These are phyloP conservation scores for Rutstroemia sp. DNA, from an alignment of 2,329 filamentous ascomycete species.

Conservation along the genomic window DNA sequence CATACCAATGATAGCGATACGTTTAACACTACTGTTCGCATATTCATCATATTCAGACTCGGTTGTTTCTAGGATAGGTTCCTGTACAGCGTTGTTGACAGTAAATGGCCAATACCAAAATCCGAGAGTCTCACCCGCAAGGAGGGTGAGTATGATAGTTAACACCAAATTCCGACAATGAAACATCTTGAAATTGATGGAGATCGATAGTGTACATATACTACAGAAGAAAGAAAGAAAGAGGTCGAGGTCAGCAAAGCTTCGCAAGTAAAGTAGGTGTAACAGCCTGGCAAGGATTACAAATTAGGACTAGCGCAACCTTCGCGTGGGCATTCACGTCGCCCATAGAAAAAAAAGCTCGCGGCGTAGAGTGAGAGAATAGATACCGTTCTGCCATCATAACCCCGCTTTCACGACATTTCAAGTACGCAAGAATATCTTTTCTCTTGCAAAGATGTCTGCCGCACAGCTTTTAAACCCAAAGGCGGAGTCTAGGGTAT, in stretches of 20 bases:
- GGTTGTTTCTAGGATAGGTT: constrained; percentile 2
- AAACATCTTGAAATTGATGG: constrained; percentile 18
- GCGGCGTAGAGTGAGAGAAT: constrained; percentile 6
- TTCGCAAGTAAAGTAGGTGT: not conserved
- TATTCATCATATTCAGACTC: constrained; percentile 12
- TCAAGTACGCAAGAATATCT: constrained; percentile 10
- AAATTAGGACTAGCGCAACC: constrained; percentile 4
- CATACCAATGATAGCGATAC: constrained; percentile 31
- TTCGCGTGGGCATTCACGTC: constrained; percentile 10
- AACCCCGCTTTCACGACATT: constrained; percentile 2
- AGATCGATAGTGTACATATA: not conserved
- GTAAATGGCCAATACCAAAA: constrained; percentile 28
- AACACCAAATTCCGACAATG: constrained; percentile 19
- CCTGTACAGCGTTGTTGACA: constrained; percentile 3
- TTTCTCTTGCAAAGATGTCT: constrained; percentile 57
- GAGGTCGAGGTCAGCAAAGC: not conserved
- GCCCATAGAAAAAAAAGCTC: constrained; percentile 8
- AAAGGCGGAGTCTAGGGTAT: constrained; percentile 93
- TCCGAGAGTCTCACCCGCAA: constrained; percentile 20
- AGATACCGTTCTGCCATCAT: not conserved
- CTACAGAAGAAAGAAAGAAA: not conserved
- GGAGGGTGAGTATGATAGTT: constrained; percentile 14
- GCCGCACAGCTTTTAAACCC: constrained; percentile 97
- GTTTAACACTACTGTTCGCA: constrained; percentile 19
- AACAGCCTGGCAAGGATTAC: not conserved